Conservation (phyloP, 2,329 filamentous ascomycete genomes). For the Colletotrichum cereale region DNA sequence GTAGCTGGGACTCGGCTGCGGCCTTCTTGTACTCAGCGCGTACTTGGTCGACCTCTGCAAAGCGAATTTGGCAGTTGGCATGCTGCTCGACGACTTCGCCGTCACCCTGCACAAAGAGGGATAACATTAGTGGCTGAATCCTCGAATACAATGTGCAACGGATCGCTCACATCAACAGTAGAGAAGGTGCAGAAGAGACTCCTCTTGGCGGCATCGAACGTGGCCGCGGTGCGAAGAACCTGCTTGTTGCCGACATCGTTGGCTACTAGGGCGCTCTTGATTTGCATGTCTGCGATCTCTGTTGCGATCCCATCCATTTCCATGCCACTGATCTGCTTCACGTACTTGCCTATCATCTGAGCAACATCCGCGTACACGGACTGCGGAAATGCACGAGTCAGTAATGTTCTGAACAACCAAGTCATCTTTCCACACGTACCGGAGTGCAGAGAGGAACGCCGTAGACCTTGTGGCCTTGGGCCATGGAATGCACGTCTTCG, state of each 20-base stretch:
- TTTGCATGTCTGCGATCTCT: conserved; percentile 76
- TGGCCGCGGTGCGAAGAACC: conserved; percentile 70
- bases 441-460: conserved; percentile 75
- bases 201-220: conserved; percentile 62
- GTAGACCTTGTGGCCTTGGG: conserved; percentile 76
- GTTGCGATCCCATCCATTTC: conserved; percentile 67
- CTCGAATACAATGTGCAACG: too few species aligned
- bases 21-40: conserved; percentile 77
- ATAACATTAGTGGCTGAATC: too few species aligned
- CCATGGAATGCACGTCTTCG: conserved; percentile 70
- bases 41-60: conserved; percentile 68
- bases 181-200: conserved; percentile 11
- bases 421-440: neutral
- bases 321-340: conserved; percentile 72
- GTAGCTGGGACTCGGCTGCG: conserved; percentile 75
- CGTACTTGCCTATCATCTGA: conserved; percentile 71
- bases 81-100: conserved; percentile 72
- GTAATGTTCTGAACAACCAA: neutral
- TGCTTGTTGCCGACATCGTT: conserved; percentile 62
- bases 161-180: conserved; percentile 8
- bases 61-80: conserved; percentile 69
- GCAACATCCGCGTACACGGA: conserved; percentile 70
- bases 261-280: conserved; percentile 76
- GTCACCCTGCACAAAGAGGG: conserved; percentile 69
- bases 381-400: neutral